These are phyloP conservation scores for Austropuccinia psidii DNA, from an alignment of 1,284 basidiomycete species.

Conservation along the genomic window DNA sequence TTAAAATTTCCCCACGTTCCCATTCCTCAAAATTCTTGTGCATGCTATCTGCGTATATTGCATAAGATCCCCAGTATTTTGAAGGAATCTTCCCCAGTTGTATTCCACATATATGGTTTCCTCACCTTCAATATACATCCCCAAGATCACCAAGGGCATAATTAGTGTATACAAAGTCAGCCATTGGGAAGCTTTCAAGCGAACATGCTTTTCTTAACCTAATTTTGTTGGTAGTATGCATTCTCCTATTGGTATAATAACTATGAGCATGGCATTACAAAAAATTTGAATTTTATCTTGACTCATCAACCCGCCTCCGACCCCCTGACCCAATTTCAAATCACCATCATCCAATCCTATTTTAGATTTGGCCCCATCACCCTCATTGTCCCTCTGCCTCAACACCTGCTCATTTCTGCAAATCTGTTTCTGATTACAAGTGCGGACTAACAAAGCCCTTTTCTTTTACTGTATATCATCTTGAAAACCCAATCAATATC, in stretches of 20 bases:
- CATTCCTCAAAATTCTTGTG: too few relatives aligned
- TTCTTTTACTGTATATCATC: too few relatives aligned
- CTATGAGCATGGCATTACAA: neutral
- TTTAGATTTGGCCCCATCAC: too few relatives aligned
- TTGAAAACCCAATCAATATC: constrained; percentile 1
- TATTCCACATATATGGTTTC: neutral
- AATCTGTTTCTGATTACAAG: too few relatives aligned
- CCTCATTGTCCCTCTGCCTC: too few relatives aligned
- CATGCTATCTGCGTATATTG: constrained; percentile 37
- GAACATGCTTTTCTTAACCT: neutral
- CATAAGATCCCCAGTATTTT: constrained; percentile 23
- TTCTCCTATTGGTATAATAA: constrained; percentile 1
- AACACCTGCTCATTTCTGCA: too few relatives aligned
- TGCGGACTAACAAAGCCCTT: too few relatives aligned
- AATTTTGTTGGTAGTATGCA: neutral
- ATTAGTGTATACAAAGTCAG: constrained; percentile 7
- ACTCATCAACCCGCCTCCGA: neutral
- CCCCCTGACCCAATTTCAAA: too few relatives aligned
- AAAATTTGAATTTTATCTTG: neutral
- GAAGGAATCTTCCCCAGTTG: neutral
- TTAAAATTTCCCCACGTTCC: too few relatives aligned
- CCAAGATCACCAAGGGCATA: neutral
- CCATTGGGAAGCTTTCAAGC: constrained; percentile 24
- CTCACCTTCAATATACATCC: neutral
- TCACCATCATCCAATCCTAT: neutral